Base-by-base conservation (phyloP, 768 basidiomycete genomes). In the Kwoniella mangroviensis region DNA sequence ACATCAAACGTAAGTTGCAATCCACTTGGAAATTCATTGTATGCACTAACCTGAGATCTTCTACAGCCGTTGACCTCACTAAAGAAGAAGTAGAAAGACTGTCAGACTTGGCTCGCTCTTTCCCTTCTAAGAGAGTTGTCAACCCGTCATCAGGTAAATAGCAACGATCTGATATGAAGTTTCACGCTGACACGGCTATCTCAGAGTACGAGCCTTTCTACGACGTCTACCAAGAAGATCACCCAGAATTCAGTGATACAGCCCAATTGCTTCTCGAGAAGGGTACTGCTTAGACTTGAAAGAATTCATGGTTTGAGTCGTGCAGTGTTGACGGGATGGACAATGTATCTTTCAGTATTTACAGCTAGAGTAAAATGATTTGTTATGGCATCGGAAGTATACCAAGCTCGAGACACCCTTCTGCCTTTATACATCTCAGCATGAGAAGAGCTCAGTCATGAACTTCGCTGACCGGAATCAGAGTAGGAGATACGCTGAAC, bases 1-100 rank as follows among this genome's bases (percentile, higher is more conserved):
- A 92, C 83, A 82, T 89, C 49, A 84, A 88, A n/a, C 83, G 90
- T 88, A 72, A 55, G 54, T 24, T 24, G n/a, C 12, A n/a, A 21
- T 21, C 24, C 12, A 12, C 6, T 55, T 12, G 22, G 17, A 12
- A n/a, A 12, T 55, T 10, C 5, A 55, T n/a, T 11, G 19, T 9
- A 24, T 21, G n/a, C 22, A 24, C n/a, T 24, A 7, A 22, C n/a
- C n/a, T 24, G 12, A 12, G 22, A 12, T n/a, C 7, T 5, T n/a
- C 69, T 84, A 73, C 63, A 79, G 77, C 75, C 21, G 75, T 79
- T 51, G 74, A 76, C 55, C 68, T 79, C 6, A 68, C 72, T 45
- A 66, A 71, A 15, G 77, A 73, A 40, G 77, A 79, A 49, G 74
- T 76, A 60, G 26, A 73, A 49, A 51, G 63, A 41, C 41, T 79